Evolutionary conservation across 2,329 filamentous ascomycete species (phyloP), one percentile per base, ranked within the genome.

Genomic region (Arachnomyces sp.): DNA sequence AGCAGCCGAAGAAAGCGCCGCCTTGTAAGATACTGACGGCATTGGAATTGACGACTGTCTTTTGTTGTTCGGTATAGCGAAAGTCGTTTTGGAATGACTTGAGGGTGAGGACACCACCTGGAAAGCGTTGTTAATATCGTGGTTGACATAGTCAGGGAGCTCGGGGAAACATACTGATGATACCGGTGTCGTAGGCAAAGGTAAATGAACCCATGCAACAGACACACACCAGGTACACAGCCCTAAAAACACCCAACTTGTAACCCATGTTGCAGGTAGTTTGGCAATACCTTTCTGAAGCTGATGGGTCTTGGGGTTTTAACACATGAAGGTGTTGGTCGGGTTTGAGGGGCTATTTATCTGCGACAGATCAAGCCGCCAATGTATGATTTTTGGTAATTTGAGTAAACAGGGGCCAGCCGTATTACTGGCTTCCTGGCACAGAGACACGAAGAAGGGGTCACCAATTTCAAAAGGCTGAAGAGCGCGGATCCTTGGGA

Each of bases 1-100:
- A 67, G 42, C 69, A 71, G 33, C 69, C 69, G 40, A 72, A 67
- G 48, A 74, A 75, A 29, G 68, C 68, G 15, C 70, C 70, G 2
- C 67, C 65, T 39, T 72, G 68, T 6, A 73, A 65, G 3, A 73
- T 63, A 1, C 64, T 64, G 14, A 72, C 67, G 28, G 67, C 65
- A 36, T 72, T 67, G 3, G 68, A 68, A 43, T 66, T 69, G 45
- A 66, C 55, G 3, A 55, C 58, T 1, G 65, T 68, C 38, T 61
- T 56, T 37, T 66, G 53, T 6, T 54, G 51, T n/a, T 55, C 55
- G 14, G 55, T 55, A 44, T 67, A 71, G 8, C 57, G 45, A 44
- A 66, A 68, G 44, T 68, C 64, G 25, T 54, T 46, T 31, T 66
- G 50, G 47, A 68, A 71, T 3, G 65, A 65, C 18, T 51, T 40